Percentiles rank a stretch among this genome's conserved stretches.
phyloP scores from a whole-genome alignment of 2,329 filamentous ascomycete species.

The Arachnomyces sp. region DNA sequence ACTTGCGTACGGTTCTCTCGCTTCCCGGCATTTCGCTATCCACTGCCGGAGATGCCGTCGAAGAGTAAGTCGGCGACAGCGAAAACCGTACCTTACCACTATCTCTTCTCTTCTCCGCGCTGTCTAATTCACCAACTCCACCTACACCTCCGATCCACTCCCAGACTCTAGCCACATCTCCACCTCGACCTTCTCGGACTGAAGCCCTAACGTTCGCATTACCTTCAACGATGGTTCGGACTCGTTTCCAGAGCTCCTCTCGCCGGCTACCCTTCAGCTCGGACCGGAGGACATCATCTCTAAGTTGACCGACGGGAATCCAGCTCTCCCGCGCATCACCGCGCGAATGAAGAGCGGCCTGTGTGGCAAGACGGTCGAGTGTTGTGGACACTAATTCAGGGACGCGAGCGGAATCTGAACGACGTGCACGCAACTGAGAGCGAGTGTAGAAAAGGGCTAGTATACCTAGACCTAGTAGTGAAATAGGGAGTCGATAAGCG shows the following conservation, averaged over 20 bases:
- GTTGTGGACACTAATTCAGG: slow-evolving; percentile 78
- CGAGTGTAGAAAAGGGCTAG: slow-evolving; percentile 55
- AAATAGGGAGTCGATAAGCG: slow-evolving; percentile 45
- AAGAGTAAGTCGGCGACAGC: slow-evolving; percentile 14
- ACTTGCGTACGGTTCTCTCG: slow-evolving; percentile 30
- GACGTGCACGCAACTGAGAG: slow-evolving; percentile 53
- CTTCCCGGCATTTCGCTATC: slow-evolving; percentile 21
- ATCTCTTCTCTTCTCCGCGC: slow-evolving; percentile 14
- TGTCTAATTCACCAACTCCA: slow-evolving; percentile 36
- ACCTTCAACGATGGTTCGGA: slow-evolving; percentile 77
- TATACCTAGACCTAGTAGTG: slow-evolving; percentile 39
- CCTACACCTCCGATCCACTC: slow-evolving; percentile 59
- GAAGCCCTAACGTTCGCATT: slow-evolving; percentile 86
- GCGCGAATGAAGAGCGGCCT: slow-evolving; percentile 69
- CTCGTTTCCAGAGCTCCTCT: slow-evolving; percentile 75
- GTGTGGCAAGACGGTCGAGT: slow-evolving; percentile 70
- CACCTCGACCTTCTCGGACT: slow-evolving; percentile 54
- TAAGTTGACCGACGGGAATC: slow-evolving; percentile 78
- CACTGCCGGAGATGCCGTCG: slow-evolving; percentile 11
- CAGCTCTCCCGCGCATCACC: slow-evolving; percentile 65
- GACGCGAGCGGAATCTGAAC: slow-evolving; percentile 63
- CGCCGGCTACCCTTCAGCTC: slow-evolving; percentile 70
- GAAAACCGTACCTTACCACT: slow-evolving; percentile 22
- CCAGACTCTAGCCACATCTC: slow-evolving; percentile 56
- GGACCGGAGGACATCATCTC: slow-evolving; percentile 80